Conservation (phyloP, 1,284 basidiomycete species). For the Gomphus bonarii region DNA sequence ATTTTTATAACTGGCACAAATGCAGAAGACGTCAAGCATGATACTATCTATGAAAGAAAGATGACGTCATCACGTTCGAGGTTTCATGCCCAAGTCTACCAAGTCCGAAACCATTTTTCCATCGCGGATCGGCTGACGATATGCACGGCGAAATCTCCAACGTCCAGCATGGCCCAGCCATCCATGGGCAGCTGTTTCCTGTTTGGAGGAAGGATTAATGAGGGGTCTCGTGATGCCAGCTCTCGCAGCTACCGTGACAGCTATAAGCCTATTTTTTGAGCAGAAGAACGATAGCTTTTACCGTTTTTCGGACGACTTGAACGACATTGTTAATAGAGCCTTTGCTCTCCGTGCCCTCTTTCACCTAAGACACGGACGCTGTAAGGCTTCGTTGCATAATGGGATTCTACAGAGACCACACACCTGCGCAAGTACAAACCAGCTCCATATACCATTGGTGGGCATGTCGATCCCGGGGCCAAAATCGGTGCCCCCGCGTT, state of each 20-base stretch:
- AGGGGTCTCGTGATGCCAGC: not conserved
- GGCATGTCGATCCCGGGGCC: constrained; percentile 48
- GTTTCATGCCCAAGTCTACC: constrained; percentile 12
- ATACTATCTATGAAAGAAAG: not conserved
- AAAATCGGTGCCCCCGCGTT: constrained; percentile 51
- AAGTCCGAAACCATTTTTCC: constrained; percentile 47
- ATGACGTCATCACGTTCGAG: not conserved
- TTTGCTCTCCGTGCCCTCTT: constrained; percentile 69
- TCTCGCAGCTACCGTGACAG: not conserved
- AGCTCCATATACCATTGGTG: constrained; percentile 54
- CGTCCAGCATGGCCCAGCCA: constrained; percentile 77
- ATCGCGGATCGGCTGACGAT: constrained; percentile 51
- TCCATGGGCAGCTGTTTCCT: constrained; percentile 45
- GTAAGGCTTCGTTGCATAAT: not conserved
- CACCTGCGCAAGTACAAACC: constrained; percentile 65
- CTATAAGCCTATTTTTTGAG: not conserved
- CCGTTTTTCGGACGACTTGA: constrained; percentile 53
- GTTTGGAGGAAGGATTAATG: not conserved
- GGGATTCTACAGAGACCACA: constrained; percentile 7
- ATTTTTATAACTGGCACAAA: not conserved
- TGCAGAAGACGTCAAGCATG: not conserved
- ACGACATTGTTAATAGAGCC: constrained; percentile 66
- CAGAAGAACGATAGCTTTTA: constrained; percentile 22
- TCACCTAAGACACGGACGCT: constrained; percentile 33
- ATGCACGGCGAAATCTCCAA: constrained; percentile 67